Percentiles rank a stretch among this genome's conserved stretches.
Evolutionary conservation across 257 asterid genomes (phyloP).

Genomic region (Solanum okadae): DNA sequence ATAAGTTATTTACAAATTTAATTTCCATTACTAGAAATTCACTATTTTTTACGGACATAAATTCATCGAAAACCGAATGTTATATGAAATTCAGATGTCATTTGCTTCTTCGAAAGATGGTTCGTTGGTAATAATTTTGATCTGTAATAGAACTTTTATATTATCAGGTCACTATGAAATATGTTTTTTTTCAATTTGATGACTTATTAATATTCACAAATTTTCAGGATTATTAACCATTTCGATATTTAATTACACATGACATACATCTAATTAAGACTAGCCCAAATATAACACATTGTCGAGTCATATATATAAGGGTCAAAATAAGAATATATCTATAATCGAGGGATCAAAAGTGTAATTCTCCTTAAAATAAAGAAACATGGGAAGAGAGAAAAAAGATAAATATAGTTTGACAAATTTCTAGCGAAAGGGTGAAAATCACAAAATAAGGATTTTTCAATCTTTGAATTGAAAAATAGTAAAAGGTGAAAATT

Average conservation of each 20-base stretch:
- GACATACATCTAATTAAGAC: background rate
- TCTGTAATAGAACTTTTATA: background rate
- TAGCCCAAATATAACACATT: background rate
- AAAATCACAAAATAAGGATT: background rate
- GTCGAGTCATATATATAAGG: background rate
- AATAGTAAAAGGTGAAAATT: background rate
- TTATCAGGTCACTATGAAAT: background rate
- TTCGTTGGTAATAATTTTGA: background rate
- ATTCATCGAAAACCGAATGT: no score
- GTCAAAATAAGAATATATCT: background rate
- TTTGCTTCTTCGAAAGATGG: no score
- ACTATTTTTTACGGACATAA: no score
- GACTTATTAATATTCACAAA: background rate
- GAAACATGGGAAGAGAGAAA: background rate
- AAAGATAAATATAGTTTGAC: background rate
- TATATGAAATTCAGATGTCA: no score
- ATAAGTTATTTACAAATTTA: background rate
- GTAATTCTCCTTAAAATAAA: background rate
- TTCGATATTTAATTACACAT: background rate
- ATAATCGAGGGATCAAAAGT: background rate
- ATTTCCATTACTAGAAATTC: background rate
- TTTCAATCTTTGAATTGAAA: background rate
- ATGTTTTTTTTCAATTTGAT: background rate
- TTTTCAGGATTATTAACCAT: background rate
- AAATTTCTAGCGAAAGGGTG: background rate